phyloP scores from a whole-genome alignment of 1,284 basidiomycete species.

The Ceratobasidium papillatum region DNA sequence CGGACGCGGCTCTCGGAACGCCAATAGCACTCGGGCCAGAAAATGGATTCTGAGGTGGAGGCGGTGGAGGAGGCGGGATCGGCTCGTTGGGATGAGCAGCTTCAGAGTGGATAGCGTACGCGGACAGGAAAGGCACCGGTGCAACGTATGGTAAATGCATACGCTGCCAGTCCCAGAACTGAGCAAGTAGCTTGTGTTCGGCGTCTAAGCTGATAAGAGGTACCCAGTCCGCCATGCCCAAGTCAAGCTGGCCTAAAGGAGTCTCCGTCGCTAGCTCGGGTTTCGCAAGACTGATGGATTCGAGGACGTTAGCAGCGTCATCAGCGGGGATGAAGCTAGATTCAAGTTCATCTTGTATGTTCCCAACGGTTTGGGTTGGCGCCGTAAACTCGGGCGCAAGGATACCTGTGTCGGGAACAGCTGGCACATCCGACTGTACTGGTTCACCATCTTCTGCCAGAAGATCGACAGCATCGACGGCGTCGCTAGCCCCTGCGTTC shows the following conservation, averaged over 20 bases:
- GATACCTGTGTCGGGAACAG: not conserved
- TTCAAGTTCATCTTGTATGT: not conserved
- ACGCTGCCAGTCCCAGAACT: constrained; percentile 40
- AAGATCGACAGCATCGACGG: not conserved
- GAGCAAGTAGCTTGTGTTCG: constrained; percentile 33
- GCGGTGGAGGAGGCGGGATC: constrained; percentile 26
- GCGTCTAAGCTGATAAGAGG: constrained; percentile 10
- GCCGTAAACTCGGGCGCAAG: not conserved
- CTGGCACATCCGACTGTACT: not conserved
- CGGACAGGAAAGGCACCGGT: constrained; percentile 35
- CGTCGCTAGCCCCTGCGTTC: constrained; percentile 2
- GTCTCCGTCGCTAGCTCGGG: not conserved
- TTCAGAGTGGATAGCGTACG: constrained; percentile 29
- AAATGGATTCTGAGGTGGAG: constrained; percentile 25
- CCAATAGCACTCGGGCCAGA: constrained; percentile 16
- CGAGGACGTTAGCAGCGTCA: constrained; percentile 9
- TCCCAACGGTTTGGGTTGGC: not conserved
- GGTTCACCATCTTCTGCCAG: not conserved
- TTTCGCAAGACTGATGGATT: not conserved
- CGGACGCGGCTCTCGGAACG: constrained; percentile 16
- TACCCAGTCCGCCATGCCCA: constrained; percentile 24
- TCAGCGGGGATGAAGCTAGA: constrained; percentile 5
- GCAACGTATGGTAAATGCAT: constrained; percentile 38
- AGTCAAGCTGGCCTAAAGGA: not conserved
- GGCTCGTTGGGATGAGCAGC: constrained; percentile 27